Base-by-base conservation (phyloP, 2,329 filamentous ascomycete species). In the Aspergillus sp. region DNA sequence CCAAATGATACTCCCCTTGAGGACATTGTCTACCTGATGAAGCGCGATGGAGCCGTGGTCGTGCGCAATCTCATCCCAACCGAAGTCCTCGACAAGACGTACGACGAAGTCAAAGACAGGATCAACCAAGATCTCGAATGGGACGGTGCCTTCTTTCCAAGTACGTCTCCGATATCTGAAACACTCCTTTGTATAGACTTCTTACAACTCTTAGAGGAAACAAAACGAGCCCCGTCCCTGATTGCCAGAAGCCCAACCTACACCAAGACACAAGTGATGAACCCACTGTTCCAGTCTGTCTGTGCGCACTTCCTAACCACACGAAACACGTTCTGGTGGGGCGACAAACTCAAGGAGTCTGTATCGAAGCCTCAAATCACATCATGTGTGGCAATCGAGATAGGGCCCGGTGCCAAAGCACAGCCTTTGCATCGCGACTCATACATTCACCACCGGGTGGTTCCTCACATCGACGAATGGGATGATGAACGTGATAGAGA, bases 291-390 rank as follows among this genome's bases (percentile, higher is more conserved):
- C 37, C 68, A 65, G 21, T 57, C 58, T 4, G 60, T 69, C 9
- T 67, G 65, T 55, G 63, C 65, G 5, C 57, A 67, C 15, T 66
- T 72, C 17, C 56, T 72, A 1, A 69, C 69, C 1, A 69, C 65
- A 15, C 62, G 62, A 6, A 64, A 58, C 55, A 64, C 60, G 57
- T 69, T 65, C 56, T 72, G 68, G 68, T 67, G 64, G 57, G 69
- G 48, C 21, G 68, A 27, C 55, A 68, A 9, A 60, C 68, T 27
- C 61, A 66, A 66, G 9, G 62, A 65, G n/a, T 65, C 65, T 3
- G 62, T 68, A 0, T 69, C 68, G 0, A 66, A 64, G 54, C 68
- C 70, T 4, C 62, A 71, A 15, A 60, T 60, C 21, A 50, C 40
- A 62, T 50, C 45, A 55, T 57, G 55, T 58, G 27, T 56, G 7